Percentiles rank a stretch among this genome's conserved stretches.
Conservation (phyloP, 805 yeast genomes). For the Yamadazyma philogaea region DNA sequence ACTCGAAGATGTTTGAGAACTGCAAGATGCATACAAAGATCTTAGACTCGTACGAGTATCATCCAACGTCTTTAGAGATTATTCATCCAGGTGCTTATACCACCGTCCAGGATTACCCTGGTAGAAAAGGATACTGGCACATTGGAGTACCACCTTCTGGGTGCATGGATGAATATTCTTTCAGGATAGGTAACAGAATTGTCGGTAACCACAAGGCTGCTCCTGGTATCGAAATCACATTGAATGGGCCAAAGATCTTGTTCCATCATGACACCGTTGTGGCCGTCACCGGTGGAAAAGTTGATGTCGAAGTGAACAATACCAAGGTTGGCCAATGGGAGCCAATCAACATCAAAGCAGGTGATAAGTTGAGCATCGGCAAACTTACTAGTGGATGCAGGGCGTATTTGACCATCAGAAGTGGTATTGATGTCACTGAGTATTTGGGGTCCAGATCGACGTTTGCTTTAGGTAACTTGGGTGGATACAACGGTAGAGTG, state of each 20-base stretch:
- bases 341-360: constrained; percentile 68
- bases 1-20: constrained; percentile 76
- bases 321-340: constrained; percentile 57
- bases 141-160: constrained; percentile 98
- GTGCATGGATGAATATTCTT: constrained; percentile 93
- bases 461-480: constrained; percentile 88
- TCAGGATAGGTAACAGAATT: constrained; percentile 82
- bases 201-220: constrained; percentile 83
- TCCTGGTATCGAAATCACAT: constrained; percentile 88
- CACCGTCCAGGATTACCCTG: constrained; percentile 96
- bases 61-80: constrained; percentile 82
- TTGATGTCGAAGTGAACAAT: constrained; percentile 65
- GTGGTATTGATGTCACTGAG: constrained; percentile 91
- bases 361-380: constrained; percentile 78
- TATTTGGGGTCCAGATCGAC: constrained; percentile 96
- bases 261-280: constrained; percentile 80
- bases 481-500: constrained; percentile 92
- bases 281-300: constrained; percentile 85
- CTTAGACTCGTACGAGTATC: constrained; percentile 75
- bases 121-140: constrained; percentile 84
- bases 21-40: constrained; percentile 87
- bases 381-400: constrained; percentile 82
- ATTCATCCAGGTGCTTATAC: constrained; percentile 73
- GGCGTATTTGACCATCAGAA: constrained; percentile 83
- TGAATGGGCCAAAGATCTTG: constrained; percentile 78